Conservation (phyloP, 2,329 filamentous ascomycete genomes). For the Fusarium sp. region DNA sequence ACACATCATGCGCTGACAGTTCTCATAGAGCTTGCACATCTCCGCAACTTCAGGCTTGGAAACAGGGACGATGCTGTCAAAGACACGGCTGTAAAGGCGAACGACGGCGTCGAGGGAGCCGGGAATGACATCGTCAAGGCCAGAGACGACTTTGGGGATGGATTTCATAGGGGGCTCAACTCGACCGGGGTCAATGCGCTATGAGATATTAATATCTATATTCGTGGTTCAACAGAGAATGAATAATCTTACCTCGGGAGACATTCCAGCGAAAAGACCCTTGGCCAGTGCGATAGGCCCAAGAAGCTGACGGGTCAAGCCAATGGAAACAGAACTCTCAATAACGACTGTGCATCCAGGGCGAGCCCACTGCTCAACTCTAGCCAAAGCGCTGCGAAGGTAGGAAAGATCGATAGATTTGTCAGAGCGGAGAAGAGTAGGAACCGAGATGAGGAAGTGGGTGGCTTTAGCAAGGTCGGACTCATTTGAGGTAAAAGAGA, state of each 20-base stretch:
- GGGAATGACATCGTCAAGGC: constrained; percentile 56
- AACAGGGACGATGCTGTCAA: constrained; percentile 57
- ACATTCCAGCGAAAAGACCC: constrained; percentile 59
- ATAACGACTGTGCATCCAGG: constrained; percentile 59
- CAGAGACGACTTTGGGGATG: constrained; percentile 64
- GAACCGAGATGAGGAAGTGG: constrained; percentile 63
- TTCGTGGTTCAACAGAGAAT: accelerated
- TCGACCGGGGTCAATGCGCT: constrained; percentile 62
- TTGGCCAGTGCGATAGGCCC: constrained; percentile 53
- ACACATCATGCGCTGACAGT: constrained; percentile 63
- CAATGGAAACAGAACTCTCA: constrained; percentile 62
- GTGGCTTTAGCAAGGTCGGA: constrained; percentile 53
- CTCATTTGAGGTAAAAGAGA: constrained; percentile 49
- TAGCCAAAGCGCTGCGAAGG: constrained; percentile 53
- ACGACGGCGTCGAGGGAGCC: constrained; percentile 55
- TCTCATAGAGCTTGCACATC: constrained; percentile 66
- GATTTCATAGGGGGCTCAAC: constrained; percentile 49
- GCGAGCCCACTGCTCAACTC: constrained; percentile 52
- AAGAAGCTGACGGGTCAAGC: constrained; percentile 62
- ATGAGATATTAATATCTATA: constrained; percentile 1
- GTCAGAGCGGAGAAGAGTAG: constrained; percentile 58
- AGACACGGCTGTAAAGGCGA: constrained; percentile 55
- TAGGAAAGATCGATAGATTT: constrained; percentile 58
- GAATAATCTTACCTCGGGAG: constrained; percentile 47
- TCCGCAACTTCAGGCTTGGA: constrained; percentile 63